Base-by-base conservation (phyloP, 1,139 yeast species). In the Diutina catenulata region DNA sequence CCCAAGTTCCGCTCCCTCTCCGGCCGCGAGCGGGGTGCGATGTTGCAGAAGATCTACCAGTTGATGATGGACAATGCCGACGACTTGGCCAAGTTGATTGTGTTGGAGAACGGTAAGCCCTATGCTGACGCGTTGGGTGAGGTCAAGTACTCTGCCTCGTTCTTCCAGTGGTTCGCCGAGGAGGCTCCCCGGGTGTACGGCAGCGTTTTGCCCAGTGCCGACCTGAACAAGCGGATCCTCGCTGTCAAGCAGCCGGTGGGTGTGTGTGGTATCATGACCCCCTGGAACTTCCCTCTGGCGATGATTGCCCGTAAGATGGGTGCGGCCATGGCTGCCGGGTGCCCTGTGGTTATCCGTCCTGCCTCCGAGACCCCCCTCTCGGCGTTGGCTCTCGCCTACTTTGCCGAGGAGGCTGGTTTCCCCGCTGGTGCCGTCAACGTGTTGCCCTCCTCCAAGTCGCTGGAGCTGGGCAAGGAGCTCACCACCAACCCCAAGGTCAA, bases 251-350 rank as follows among this genome's bases (percentile, higher is more conserved):
- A 81, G 54, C 94, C 95, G 6, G 25, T 31, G 14, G 35, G 35
- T 2, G 35, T 31, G 4, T 31, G 35, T 21, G 35, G 35, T 22
- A 75, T 88, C 43, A 67, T 88, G 48, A 84, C 95, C 4, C 97
- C 97, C 15, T 88, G 96, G 96, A 88, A 88, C 58, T 88, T 88
- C 62, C 97, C 97, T 14, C 68, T 80, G 39, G 94, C 95, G 5
- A 88, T 88, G 97, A 83, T 88, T 44, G 76, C 95, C 2, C 70
- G 97, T 49, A 88, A 88, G 57, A 70, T 82, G 38, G 95, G 86
- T 22, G 95, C 96, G 22, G 95, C 95, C 1, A 51, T 86, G 16
- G 95, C 96, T 14, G 88, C 93, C 8, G 97, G 97, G 2, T 88
- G 96, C 59, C 80, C 97, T 1, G 68, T 84, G 3, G 88, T 88